A percentile compares a stretch with the other conserved stretches of the same genome.
These are phyloP conservation scores for Fraxinus quadrangulata DNA, from an alignment of 257 asterid species.

Conservation along the genomic window DNA sequence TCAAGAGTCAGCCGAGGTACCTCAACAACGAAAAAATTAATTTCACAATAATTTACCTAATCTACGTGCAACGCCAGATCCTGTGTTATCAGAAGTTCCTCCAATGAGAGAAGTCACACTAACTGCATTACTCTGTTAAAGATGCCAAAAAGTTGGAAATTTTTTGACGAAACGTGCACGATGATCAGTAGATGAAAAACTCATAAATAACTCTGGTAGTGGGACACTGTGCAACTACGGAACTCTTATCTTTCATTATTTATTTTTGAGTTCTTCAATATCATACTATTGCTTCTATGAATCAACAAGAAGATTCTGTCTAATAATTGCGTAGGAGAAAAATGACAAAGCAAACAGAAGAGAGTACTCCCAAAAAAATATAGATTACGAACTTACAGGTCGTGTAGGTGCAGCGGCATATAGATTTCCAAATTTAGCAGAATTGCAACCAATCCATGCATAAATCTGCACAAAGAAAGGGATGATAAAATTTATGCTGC, in stretches of 20 bases:
- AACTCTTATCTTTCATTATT: neutral
- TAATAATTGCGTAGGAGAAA: neutral
- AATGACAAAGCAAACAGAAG: neutral
- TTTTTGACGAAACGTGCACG: neutral
- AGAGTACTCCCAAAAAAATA: neutral
- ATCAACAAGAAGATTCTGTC: neutral
- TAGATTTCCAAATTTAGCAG: constrained; percentile 82
- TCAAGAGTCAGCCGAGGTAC: constrained; percentile 30
- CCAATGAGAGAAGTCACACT: constrained; percentile 73
- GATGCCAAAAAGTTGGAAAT: constrained; percentile 19
- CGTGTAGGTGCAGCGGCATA: constrained; percentile 84
- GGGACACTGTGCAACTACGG: neutral
- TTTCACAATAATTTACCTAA: constrained; percentile 52
- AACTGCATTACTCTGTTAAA: constrained; percentile 60
- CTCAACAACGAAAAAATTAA: constrained; percentile 10
- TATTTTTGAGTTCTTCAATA: neutral
- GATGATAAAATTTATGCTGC: neutral
- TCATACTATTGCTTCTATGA: constrained; percentile 6
- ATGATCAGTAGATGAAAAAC: constrained; percentile 7
- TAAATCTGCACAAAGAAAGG: constrained; percentile 53
- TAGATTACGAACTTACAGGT: constrained; percentile 59
- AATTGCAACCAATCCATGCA: constrained; percentile 88
- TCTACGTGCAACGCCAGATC: constrained; percentile 81
- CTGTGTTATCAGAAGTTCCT: constrained; percentile 82
- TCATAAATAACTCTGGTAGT: neutral